These are phyloP conservation scores for Colletotrichum phormii DNA, from an alignment of 2,329 filamentous ascomycete species.

Conservation along the genomic window DNA sequence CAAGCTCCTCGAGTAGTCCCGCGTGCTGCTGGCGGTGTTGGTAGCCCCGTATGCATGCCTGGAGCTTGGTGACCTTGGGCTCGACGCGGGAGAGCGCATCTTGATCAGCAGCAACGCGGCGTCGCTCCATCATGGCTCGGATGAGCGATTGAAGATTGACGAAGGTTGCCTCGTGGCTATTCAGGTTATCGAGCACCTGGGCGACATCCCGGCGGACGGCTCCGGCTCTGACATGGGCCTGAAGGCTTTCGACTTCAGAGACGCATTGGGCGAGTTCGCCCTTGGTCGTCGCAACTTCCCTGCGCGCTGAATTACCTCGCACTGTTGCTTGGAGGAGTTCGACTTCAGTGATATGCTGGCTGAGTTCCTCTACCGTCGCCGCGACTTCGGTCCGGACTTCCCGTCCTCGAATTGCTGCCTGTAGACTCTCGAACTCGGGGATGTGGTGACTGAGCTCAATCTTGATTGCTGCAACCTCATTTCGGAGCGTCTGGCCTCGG, in stretches of 20 bases:
- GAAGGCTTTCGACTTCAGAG: constrained; percentile 58
- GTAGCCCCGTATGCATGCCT: constrained; percentile 75
- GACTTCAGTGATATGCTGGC: constrained; percentile 49
- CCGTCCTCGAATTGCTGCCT: constrained; percentile 64
- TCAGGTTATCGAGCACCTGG: constrained; percentile 59
- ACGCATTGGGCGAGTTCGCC: constrained; percentile 59
- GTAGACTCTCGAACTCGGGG: constrained; percentile 56
- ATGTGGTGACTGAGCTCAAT: constrained; percentile 60
- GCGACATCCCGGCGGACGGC: constrained; percentile 64
- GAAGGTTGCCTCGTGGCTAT: constrained; percentile 57
- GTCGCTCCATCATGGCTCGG: constrained; percentile 71
- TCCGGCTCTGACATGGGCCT: constrained; percentile 64
- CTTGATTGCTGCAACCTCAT: constrained; percentile 56
- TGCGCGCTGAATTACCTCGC: constrained; percentile 61
- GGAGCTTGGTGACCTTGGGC: constrained; percentile 69
- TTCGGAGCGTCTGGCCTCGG: constrained; percentile 62
- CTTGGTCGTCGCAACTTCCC: constrained; percentile 55
- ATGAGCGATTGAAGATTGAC: constrained; percentile 67
- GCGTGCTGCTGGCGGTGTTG: constrained; percentile 70
- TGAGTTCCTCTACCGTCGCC: constrained; percentile 60
- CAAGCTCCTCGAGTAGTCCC: constrained; percentile 75
- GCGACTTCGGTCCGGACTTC: constrained; percentile 57
- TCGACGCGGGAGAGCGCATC: constrained; percentile 69
- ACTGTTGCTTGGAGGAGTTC: constrained; percentile 54
- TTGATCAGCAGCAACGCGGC: constrained; percentile 59